A percentile compares a stretch with the other conserved stretches of the same genome.
Conservation (phyloP, 1,139 yeast species). For the Nematodospora anomalae region DNA sequence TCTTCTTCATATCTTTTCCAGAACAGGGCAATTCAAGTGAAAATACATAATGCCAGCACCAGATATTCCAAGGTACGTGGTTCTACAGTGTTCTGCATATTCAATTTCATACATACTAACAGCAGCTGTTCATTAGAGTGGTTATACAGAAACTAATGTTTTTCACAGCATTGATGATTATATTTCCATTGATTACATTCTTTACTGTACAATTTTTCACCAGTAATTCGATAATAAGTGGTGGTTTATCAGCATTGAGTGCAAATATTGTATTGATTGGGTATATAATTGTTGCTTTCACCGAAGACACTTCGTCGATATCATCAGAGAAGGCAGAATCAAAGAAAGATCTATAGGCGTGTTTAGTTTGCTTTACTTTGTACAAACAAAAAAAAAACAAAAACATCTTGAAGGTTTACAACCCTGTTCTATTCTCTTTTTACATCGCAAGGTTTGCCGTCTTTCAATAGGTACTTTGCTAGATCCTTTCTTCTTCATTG, state of each 20-base stretch:
- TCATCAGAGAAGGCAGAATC: constrained; percentile 23
- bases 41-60: constrained; percentile 36
- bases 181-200: constrained; percentile 73
- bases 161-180: constrained; percentile 88
- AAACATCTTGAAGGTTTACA: too few species aligned
- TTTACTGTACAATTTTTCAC: constrained; percentile 59
- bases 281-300: constrained; percentile 83
- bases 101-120: constrained; percentile 11
- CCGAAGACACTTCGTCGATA: constrained; percentile 60
- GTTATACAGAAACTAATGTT: constrained; percentile 74
- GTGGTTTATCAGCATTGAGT: constrained; percentile 84
- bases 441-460: too few species aligned
- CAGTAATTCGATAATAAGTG: constrained; percentile 71
- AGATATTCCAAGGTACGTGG: constrained; percentile 61
- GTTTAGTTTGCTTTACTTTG: too few species aligned
- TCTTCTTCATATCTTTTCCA: too few species aligned
- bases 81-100: not conserved
- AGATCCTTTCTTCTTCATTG: too few species aligned
- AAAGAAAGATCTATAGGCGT: constrained; percentile 13
- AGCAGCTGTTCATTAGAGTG: constrained; percentile 34
- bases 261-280: constrained; percentile 88
- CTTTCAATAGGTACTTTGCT: too few species aligned
- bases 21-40: too few species aligned
- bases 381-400: too few species aligned
- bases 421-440: too few species aligned